A percentile compares a stretch with the other conserved stretches of the same genome.
These are phyloP conservation scores for Saturnispora gosingensis DNA, from an alignment of 805 yeast species.

Conservation along the genomic window DNA sequence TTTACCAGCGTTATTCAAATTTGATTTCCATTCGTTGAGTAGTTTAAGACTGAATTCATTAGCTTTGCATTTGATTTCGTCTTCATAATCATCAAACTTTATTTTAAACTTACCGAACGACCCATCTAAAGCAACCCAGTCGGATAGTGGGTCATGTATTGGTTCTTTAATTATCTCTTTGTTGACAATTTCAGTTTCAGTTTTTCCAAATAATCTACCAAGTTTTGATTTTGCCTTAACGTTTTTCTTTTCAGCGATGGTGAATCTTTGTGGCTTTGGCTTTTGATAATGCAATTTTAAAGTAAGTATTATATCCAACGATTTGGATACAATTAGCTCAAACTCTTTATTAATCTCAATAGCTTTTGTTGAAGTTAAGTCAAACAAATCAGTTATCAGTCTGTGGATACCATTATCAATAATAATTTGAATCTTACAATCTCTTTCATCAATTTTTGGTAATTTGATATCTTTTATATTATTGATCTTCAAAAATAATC, in stretches of 20 bases:
- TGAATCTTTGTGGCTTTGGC: slow-evolving; percentile 42
- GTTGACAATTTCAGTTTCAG: slow-evolving; percentile 39
- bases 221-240: slow-evolving; percentile 25
- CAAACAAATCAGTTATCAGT: slow-evolving; percentile 45
- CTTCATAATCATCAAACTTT: slow-evolving; percentile 48
- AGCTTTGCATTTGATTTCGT: slow-evolving; percentile 44
- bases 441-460: slow-evolving; percentile 36
- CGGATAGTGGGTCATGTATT: slow-evolving; percentile 48
- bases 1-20: slow-evolving; percentile 18
- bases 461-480: slow-evolving; percentile 38
- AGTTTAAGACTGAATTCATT: slow-evolving; percentile 48
- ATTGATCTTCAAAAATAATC: slow-evolving; percentile 43
- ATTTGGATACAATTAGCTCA: slow-evolving; percentile 57
- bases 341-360: slow-evolving; percentile 60
- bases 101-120: slow-evolving; percentile 78
- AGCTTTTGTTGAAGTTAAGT: slow-evolving; percentile 20
- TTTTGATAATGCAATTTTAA: slow-evolving; percentile 55
- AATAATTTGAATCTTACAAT: slow-evolving; percentile 43
- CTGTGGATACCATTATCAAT: slow-evolving; percentile 80
- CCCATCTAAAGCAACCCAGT: slow-evolving; percentile 72
- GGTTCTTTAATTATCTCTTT: slow-evolving; percentile 43
- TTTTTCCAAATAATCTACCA: slow-evolving; percentile 28
- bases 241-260: slow-evolving; percentile 45
- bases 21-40: slow-evolving; percentile 73
- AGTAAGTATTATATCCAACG: slow-evolving; percentile 60